Base-by-base conservation (phyloP, 75 land plant species). In the Pinus tabuliformis region DNA sequence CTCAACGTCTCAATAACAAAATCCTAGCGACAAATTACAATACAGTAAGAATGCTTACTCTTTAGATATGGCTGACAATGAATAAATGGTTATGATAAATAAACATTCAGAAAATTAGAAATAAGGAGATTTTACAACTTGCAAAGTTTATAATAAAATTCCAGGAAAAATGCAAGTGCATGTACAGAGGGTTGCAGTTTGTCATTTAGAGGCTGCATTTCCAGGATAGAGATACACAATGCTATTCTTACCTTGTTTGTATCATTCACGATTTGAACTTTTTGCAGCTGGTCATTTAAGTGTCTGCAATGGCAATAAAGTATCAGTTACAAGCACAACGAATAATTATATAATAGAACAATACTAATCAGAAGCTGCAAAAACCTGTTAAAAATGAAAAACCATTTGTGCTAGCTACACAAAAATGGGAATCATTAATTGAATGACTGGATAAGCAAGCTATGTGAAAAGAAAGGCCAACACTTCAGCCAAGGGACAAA, bases 1-100 rank as follows among this genome's bases (percentile, higher is more conserved):
- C 99, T 90, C 71, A 97, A 73, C 1, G 93, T 94, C 81, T 97
- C 99, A 75, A 97, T 80, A 5, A 97, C 92, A 82, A 81, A 92
- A 77, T 91, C 99, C 99, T 97, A 87, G 37, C 6, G 17, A 42
- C 1, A 33, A 33, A 33, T 33, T 33, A 33, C 24, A 68, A 42
- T 39, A 16, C 2, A 68, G 37, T 42, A 33, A 64, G 18, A 64
- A 33, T 37, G 18, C 2, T 16, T 16, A 17, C 18, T 33, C 30
- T 33, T 64, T 16, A 16, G 42, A 33, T 33, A 64, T 33, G 71
- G 42, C 42, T 5, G 9, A 68, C 30, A 72, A 5, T 37, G n/a
- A 62, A 16, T 24, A 45, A 21, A 54, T 45, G 5, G n/a, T 45
- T 52, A 26, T 17, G 58, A 7, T 39, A 78, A 30, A 26, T 16